Evolutionary conservation across 805 yeast genomes (phyloP), one percentile per base, ranked within the genome.

Genomic region (Metschnikowia sp.): DNA sequence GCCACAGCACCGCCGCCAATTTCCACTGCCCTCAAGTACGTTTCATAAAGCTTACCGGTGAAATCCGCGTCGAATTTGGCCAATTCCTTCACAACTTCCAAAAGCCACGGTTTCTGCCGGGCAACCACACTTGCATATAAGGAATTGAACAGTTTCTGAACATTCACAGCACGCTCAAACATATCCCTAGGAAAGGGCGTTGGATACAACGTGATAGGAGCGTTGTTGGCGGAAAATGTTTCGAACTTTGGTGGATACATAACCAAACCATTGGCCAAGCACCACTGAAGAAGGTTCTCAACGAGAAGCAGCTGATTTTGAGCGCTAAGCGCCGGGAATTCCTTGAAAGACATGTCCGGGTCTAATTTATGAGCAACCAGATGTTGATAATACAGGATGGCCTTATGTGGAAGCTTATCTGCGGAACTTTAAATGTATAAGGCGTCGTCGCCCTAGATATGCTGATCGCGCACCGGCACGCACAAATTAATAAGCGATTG

Each of bases 181-280:
- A 86, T 81, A 2, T 60, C 44, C 47, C 69, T 74, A 4, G 97
- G 92, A 54, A 90, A 82, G 7, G 96, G 96, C 0, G 97, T 86
- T 4, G 99, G 99, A 60, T 75, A 89, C 29, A 92, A 59, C 1
- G 99, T 94, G 9, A 89, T 82, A 34, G 99, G 99, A 1, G 97
- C 96, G 43, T 77, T 77, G 36, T 70, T 70, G n/a, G 77, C 77
- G 42, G 68, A 64, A 55, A 68, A 75, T 19, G 59, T 51, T 10
- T 69, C 51, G 57, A 74, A 81, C 26, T 76, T 71, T 1, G 84
- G 82, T 1, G 90, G 89, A 57, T 87, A 84, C 83, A 91, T 84
- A n/a, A 82, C 77, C 38, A 91, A 71, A 2, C 97, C 97, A 66
- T 88, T 81, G 41, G 85, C 76, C 42, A 91, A 67, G 6, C 86